Evolutionary conservation across 805 yeast genomes (phyloP).

Genomic region (Lachancea meyersii): DNA sequence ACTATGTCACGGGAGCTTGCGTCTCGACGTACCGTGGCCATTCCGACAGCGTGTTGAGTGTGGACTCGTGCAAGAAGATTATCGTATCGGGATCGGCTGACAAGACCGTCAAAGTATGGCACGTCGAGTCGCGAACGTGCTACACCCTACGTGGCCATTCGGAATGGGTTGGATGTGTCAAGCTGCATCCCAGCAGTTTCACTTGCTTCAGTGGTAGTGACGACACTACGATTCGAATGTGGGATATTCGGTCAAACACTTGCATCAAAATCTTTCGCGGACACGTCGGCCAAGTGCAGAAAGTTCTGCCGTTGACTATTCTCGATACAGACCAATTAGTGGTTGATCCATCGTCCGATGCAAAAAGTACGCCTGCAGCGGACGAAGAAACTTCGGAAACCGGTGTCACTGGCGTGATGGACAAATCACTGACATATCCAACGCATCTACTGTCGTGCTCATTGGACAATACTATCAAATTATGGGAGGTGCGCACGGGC

Average conservation of each 20-base stretch:
- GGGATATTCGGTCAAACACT: conserved; percentile 80
- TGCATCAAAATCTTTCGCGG: conserved; percentile 77
- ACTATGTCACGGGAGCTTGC: conserved; percentile 89
- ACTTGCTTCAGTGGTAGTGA: conserved; percentile 85
- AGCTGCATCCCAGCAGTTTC: conserved; percentile 70
- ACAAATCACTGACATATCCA: conserved; percentile 44
- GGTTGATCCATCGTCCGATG: conserved; percentile 34
- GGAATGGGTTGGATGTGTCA: conserved; percentile 87
- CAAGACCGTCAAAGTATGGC: conserved; percentile 90
- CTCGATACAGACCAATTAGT: conserved; percentile 53
- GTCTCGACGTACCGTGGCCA: conserved; percentile 92
- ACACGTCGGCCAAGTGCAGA: conserved; percentile 91
- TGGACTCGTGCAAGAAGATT: conserved; percentile 72
- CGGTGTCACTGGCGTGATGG: conserved; percentile 17
- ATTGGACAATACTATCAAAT: conserved; percentile 83
- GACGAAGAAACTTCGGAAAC: conserved; percentile 15
- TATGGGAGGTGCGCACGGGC: conserved; percentile 87
- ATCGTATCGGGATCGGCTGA: conserved; percentile 95
- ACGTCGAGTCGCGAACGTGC: conserved; percentile 87
- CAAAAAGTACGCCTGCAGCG: conserved; percentile 1
- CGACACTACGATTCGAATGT: conserved; percentile 87
- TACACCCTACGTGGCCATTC: conserved; percentile 89
- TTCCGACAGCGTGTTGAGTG: conserved; percentile 74
- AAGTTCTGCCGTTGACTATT: conserved; percentile 78
- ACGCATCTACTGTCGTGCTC: conserved; percentile 84